Evolutionary conservation across 768 basidiomycete species (phyloP), one percentile per base, ranked within the genome.

Genomic region (Guyanaporus albipodus): DNA sequence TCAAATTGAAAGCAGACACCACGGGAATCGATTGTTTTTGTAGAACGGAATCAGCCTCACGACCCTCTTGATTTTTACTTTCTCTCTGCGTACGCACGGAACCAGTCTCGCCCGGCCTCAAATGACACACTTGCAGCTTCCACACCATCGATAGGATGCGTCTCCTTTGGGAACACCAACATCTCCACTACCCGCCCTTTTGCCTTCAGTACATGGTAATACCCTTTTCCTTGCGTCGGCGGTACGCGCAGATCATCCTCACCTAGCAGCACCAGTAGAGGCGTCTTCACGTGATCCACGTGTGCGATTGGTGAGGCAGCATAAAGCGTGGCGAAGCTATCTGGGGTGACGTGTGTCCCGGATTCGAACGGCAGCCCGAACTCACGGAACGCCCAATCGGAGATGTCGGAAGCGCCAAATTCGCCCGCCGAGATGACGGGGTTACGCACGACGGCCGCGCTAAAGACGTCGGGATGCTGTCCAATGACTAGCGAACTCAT

Each of bases 351-450:
- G 24, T 75, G 55, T 6, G 65, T 43, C 29, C 60, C 27, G 15
- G 69, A 49, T 63, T 12, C 61, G 60, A 33, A 82, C 35, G 22
- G 65, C 2, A 68, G 35, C 2, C 60, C 68, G 24, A 65, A 78
- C 51, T 59, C 78, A 65, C 49, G 71, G 73, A 58, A 70, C 2
- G 62, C 55, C 85, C 85, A 88, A 55, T 87, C 85, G 8, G 82
- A 76, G 33, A 89, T 87, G 49, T 88, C 86, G 2, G 76, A 77
- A 1, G 67, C 67, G 1, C 75, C 63, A 23, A 81, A 63, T 37
- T 82, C 79, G 10, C 80, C 81, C 0, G 69, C 71, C 4, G 80
- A 79, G 32, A 80, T 81, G 44, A 87, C 87, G 0, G 86, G 85
- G 56, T 88, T 89, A 33, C 82, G 76, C 38, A 86, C 58, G 21